Evolutionary conservation across 805 yeast genomes (phyloP), one percentile per base, ranked within the genome.

Genomic region (Metschnikowia reukaufii): DNA sequence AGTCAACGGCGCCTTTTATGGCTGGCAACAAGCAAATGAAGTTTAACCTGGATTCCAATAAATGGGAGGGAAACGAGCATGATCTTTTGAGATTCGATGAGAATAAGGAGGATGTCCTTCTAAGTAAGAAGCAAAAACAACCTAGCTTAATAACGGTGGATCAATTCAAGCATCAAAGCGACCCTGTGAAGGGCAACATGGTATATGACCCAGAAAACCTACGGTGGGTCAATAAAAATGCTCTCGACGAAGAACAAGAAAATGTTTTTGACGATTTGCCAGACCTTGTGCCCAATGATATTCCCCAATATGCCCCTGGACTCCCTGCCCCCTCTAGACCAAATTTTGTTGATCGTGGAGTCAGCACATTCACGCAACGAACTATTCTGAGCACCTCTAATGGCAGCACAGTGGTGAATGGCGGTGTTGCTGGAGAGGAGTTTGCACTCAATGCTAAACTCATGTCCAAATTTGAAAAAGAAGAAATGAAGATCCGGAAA

Each of bases 31-130:
- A 54, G n/a, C 60, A 54, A 19, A 81, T 84, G 83, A 69, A 67
- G 39, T 84, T 71, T 56, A 82, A 84, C 52, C 75, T 83, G 1
- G 62, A 63, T 13, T 67, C 72, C 39, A 69, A 70, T 53, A 66
- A 68, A 37, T 84, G 88, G 89, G 83, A 79, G 55, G 88, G 88
- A 4, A 83, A 83, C 55, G 85, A 83, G 33, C 74, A 71, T 25
- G 86, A 81, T 18, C 61, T 81, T 39, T 55, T 70, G 29, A 68
- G 73, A 34, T 83, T 83, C 59, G 84, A 83, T 33, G 59, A 53
- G 5, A 39, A 36, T 18, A 19, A 33, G 4, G 42, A 35, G 5
- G 45, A 36, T 13, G 42, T 49, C 9, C 19, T 30, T 12, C 27
- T 33, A 8, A 21, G 13, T n/a, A 33, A 39, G 35, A 49, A 59